phyloP scores from a whole-genome alignment of 345 rosid species.

The Punica granatum region DNA sequence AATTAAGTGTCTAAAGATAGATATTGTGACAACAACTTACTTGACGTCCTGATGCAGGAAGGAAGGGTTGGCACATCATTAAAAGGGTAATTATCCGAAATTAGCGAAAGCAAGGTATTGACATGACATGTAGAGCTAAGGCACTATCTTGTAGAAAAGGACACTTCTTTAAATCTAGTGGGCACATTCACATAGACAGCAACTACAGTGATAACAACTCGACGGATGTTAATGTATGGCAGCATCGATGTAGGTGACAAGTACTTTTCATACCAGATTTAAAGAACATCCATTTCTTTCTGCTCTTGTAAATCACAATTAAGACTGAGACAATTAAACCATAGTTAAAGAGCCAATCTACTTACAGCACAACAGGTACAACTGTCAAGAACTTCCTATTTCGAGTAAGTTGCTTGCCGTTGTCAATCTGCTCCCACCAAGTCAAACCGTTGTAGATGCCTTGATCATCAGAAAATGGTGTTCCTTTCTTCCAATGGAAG shows the following conservation, averaged over 20 bases:
- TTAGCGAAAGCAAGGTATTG: neutral
- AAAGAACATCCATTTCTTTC: neutral
- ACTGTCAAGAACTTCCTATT: slow-evolving; percentile 85
- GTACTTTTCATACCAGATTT: slow-evolving; percentile 1
- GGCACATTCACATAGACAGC: neutral
- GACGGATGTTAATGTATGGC: neutral
- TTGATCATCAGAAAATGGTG: slow-evolving; percentile 93
- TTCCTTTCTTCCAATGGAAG: slow-evolving; percentile 99
- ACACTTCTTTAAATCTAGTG: neutral
- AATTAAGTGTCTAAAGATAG: neutral
- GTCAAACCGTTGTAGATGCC: slow-evolving; percentile 87
- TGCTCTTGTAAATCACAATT: neutral
- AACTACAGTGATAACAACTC: neutral
- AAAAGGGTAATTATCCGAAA: neutral
- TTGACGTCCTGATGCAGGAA: neutral
- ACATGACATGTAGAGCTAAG: neutral
- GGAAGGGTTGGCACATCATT: neutral
- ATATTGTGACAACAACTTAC: neutral
- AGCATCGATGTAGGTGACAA: neutral
- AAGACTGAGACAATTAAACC: neutral
- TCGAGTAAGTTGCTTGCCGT: slow-evolving; percentile 92
- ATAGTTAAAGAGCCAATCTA: slow-evolving; percentile 1
- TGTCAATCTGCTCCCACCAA: slow-evolving; percentile 99
- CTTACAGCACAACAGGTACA: slow-evolving; percentile 95
- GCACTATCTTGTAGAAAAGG: neutral